phyloP scores from a whole-genome alignment of 2,329 filamentous ascomycete species.

The Apiospora malaysiana region DNA sequence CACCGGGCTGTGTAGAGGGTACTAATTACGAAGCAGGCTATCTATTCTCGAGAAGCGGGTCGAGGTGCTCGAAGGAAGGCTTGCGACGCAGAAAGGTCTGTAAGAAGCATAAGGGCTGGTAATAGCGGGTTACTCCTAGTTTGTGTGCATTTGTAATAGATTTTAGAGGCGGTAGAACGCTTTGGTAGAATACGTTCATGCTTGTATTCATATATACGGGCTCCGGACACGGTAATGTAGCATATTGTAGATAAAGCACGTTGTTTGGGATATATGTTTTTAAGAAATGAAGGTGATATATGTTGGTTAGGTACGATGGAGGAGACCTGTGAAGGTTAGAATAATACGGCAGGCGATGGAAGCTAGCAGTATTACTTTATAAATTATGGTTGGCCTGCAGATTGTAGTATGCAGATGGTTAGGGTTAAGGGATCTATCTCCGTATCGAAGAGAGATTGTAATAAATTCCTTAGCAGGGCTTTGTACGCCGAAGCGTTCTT shows the following conservation, averaged over 20 bases:
- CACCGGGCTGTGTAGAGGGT: neutral
- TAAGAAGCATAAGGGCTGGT: neutral
- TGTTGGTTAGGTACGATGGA: neutral
- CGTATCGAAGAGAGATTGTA: neutral
- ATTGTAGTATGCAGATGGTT: neutral
- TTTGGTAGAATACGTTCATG: neutral
- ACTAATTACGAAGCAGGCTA: neutral
- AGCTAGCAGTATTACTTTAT: neutral
- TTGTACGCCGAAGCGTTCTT: neutral
- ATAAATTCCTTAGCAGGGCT: neutral
- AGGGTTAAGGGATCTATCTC: neutral
- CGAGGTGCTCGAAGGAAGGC: neutral
- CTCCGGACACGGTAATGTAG: neutral
- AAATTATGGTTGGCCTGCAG: neutral
- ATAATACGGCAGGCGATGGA: neutral
- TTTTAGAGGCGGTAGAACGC: neutral
- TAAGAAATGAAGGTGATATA: neutral
- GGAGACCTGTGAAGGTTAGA: neutral
- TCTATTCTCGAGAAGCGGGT: neutral
- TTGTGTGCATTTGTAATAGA: neutral
- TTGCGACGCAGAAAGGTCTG: neutral
- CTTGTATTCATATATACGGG: neutral
- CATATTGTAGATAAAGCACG: too few species aligned
- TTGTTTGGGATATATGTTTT: neutral
- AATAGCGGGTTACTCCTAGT: neutral